Conservation (phyloP, 805 yeast genomes). For the Cephaloascus albidus region DNA sequence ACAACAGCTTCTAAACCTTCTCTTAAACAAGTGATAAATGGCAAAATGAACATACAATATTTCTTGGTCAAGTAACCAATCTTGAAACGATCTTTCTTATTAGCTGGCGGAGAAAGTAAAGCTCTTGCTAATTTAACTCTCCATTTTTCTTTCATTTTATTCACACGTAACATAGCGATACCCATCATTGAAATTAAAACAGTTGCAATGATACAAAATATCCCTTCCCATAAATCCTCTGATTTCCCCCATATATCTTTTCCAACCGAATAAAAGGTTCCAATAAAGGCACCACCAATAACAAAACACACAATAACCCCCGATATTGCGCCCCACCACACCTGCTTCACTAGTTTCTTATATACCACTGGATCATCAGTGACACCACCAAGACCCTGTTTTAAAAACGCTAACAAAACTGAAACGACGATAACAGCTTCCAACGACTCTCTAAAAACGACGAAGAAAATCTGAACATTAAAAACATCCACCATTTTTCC, state of each 20-base stretch:
- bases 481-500: conserved; percentile 26
- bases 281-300: conserved; percentile 31
- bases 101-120: conserved; percentile 9
- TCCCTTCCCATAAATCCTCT: conserved; percentile 37
- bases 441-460: conserved; percentile 31
- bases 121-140: conserved; percentile 35
- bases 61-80: conserved; percentile 18
- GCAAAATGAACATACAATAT: conserved; percentile 30
- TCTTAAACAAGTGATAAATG: conserved; percentile 32
- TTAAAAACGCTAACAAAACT: conserved; percentile 30
- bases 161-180: conserved; percentile 34
- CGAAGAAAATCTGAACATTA: conserved; percentile 30
- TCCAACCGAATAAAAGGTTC: conserved; percentile 26
- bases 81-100: conserved; percentile 11
- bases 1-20: conserved; percentile 36
- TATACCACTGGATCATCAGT: conserved; percentile 24
- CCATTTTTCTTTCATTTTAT: conserved; percentile 38
- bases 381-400: conserved; percentile 31
- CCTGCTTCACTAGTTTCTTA: conserved; percentile 22
- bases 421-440: conserved; percentile 34
- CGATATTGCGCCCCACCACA: conserved; percentile 25
- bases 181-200: conserved; percentile 32
- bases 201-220: conserved; percentile 31
- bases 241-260: conserved; percentile 28
- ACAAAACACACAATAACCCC: conserved; percentile 27